Percentiles rank a stretch among this genome's conserved stretches.
Evolutionary conservation across 495 filamentous ascomycete species (phyloP).

Genomic region (Neurospora discreta): DNA sequence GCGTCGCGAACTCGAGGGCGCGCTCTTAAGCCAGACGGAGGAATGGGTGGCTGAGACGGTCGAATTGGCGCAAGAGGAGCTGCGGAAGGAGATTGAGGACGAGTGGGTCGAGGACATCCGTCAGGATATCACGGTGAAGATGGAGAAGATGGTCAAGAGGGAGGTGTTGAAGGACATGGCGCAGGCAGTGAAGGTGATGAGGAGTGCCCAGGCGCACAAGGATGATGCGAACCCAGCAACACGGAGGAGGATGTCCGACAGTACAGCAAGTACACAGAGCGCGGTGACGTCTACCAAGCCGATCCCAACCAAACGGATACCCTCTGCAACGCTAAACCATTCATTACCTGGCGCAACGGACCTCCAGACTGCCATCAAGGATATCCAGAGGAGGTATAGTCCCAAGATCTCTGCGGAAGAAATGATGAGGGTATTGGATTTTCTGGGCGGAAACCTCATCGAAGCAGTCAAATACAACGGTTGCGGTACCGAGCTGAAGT

Average conservation of each 20-base stretch:
- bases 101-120: neutral
- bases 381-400: neutral
- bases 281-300: neutral
- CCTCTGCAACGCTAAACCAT: neutral
- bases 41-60: neutral
- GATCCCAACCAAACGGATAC: neutral
- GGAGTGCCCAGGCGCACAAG: neutral
- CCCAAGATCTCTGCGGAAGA: neutral
- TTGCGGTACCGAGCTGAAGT: neutral
- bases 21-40: neutral
- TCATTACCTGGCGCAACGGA: neutral
- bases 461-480: neutral
- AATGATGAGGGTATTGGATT: neutral
- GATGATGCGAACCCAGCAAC: neutral
- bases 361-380: neutral
- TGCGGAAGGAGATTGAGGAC: neutral
- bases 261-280: neutral
- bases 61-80: neutral
- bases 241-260: neutral
- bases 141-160: neutral
- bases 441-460: accelerated
- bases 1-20: neutral
- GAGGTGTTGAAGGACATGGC: neutral
- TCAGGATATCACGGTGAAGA: neutral
- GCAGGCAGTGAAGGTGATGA: neutral